Evolutionary conservation across 192 early-diverging fungal species (phyloP).

Genomic region (Rhizophagus clarus): DNA sequence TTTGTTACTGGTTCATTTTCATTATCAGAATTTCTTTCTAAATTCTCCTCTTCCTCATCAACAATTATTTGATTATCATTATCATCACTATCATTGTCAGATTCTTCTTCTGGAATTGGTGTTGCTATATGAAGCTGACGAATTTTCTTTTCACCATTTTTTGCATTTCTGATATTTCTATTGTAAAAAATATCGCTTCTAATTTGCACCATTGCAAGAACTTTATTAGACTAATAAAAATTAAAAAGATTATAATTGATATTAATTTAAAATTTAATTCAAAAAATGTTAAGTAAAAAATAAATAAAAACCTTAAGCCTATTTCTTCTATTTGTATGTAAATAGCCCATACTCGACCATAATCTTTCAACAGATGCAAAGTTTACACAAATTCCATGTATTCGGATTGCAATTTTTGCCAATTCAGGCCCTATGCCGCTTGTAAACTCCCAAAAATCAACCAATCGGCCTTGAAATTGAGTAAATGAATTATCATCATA

Average conservation of each 20-base stretch:
- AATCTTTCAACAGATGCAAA: neutral
- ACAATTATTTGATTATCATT: neutral
- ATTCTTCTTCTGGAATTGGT: neutral
- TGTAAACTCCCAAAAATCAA: neutral
- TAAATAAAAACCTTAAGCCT: neutral
- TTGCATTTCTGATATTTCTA: neutral
- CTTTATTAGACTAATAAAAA: conserved; percentile 8
- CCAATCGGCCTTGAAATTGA: neutral
- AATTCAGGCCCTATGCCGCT: neutral
- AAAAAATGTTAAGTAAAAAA: conserved; percentile 3
- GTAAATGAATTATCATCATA: conserved; percentile 9
- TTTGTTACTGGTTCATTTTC: neutral
- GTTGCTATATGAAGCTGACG: conserved; percentile 5
- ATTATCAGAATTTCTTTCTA: neutral
- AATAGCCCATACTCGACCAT: neutral
- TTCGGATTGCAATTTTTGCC: neutral
- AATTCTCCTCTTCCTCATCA: neutral
- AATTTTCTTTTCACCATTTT: neutral
- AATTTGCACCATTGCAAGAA: conserved; percentile 11
- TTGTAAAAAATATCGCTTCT: conserved; percentile 10
- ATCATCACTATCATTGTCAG: neutral
- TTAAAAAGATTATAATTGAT: neutral
- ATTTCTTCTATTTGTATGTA: neutral
- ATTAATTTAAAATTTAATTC: neutral
- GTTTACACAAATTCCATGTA: neutral